phyloP scores from a whole-genome alignment of 805 yeast genomes.

The Myxozyma geophila region DNA sequence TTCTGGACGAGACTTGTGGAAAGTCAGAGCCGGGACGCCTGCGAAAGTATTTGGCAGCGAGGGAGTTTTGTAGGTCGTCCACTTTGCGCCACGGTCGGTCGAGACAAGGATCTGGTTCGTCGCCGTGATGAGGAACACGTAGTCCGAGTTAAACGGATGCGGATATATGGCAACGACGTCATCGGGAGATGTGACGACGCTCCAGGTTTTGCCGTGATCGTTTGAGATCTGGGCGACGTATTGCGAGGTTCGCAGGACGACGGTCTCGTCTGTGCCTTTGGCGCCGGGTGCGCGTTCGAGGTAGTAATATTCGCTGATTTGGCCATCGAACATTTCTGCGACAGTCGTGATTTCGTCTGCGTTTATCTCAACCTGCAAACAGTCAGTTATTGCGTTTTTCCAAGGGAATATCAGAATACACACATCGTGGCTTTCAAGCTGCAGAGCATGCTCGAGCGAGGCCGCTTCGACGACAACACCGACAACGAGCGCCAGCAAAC shows the following conservation, averaged over 20 bases:
- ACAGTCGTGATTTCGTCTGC: constrained; percentile 37
- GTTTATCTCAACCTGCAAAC: background rate
- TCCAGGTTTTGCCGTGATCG: constrained; percentile 65
- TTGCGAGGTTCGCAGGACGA: constrained; percentile 62
- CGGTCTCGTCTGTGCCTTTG: constrained; percentile 60
- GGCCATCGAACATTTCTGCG: constrained; percentile 74
- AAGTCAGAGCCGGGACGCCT: constrained; percentile 54
- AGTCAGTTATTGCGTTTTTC: too few relatives aligned
- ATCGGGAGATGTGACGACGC: constrained; percentile 48
- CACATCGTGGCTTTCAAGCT: background rate
- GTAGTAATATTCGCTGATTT: constrained; percentile 59
- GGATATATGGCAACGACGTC: constrained; percentile 59
- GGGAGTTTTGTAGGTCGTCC: constrained; percentile 50
- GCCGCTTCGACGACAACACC: too few relatives aligned
- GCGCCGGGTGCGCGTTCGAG: constrained; percentile 56
- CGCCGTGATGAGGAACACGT: constrained; percentile 59
- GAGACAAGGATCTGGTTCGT: constrained; percentile 60
- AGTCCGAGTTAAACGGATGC: constrained; percentile 64
- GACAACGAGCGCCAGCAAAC: too few relatives aligned
- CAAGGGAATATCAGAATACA: background rate
- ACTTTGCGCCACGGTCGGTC: constrained; percentile 67
- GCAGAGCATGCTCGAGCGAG: too few relatives aligned
- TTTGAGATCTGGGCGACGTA: constrained; percentile 66
- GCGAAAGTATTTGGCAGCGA: constrained; percentile 50
- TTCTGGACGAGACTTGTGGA: constrained; percentile 60